These are phyloP conservation scores for Xylaria longipes DNA, from an alignment of 495 filamentous ascomycete genomes.

Conservation along the genomic window DNA sequence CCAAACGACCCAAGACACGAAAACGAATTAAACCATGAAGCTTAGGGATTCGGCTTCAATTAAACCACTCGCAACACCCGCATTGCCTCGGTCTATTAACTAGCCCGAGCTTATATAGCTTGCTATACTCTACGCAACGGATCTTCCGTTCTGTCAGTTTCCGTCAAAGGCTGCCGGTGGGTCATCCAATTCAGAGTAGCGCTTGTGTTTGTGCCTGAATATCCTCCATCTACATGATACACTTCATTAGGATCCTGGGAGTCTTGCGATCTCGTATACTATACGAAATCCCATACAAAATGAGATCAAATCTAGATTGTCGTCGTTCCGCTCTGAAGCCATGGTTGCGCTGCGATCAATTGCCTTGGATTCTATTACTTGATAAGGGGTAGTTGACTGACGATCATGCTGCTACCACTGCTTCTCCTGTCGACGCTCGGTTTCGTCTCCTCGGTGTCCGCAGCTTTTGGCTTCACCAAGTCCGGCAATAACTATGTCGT, in stretches of 20 bases:
- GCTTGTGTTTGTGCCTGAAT: conserved; percentile 18
- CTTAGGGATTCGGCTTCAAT: background rate
- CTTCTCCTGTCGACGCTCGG: conserved; percentile 35
- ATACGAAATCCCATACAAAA: background rate
- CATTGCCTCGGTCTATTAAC: background rate
- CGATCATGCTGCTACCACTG: conserved; percentile 9
- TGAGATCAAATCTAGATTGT: conserved; percentile 1
- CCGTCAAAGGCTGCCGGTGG: background rate
- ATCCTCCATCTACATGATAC: conserved; percentile 9
- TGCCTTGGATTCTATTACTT: background rate
- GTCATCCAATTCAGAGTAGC: background rate
- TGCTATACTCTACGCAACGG: background rate
- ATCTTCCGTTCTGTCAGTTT: conserved; percentile 17
- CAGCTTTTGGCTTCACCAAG: conserved; percentile 50
- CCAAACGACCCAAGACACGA: background rate
- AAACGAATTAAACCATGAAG: background rate
- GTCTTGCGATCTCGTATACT: background rate
- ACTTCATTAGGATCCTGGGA: background rate
- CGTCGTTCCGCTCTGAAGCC: too few relatives aligned
- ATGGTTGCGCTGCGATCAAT: background rate
- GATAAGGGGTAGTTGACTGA: background rate
- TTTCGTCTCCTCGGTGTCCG: conserved; percentile 45
- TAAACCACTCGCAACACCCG: background rate
- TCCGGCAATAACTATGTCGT: conserved; percentile 57
- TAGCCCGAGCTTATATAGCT: background rate